Percentiles rank a stretch among this genome's conserved stretches.
These are phyloP conservation scores for Tuber calosporum DNA, from an alignment of 495 filamentous ascomycete species.

Conservation along the genomic window DNA sequence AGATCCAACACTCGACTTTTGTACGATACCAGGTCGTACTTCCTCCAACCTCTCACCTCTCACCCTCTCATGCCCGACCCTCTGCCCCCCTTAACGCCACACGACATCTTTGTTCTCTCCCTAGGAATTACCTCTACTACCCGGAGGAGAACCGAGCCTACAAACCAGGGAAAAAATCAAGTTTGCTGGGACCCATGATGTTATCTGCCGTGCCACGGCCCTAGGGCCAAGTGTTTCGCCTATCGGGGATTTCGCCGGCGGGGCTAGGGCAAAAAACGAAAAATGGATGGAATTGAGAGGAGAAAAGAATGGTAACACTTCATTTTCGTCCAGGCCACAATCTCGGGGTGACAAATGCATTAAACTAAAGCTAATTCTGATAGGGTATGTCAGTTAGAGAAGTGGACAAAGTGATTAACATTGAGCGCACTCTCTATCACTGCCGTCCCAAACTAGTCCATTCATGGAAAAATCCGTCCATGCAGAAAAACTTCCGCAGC, in stretches of 20 bases:
- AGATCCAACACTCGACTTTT: not conserved
- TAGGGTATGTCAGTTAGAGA: not conserved
- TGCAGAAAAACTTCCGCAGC: not conserved
- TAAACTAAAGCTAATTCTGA: not conserved
- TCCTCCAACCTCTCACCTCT: not conserved
- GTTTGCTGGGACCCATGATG: not conserved
- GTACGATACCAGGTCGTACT: not conserved
- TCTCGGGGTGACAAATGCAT: not conserved
- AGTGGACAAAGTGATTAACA: not conserved
- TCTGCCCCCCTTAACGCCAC: not conserved
- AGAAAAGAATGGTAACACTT: not conserved
- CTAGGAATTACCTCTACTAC: not conserved
- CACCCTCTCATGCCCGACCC: not conserved
- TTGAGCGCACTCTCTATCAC: not conserved
- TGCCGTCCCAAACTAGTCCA: too few species aligned
- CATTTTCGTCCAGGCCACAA: not conserved
- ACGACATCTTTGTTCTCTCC: not conserved
- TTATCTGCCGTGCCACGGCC: not conserved
- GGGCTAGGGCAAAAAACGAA: not conserved
- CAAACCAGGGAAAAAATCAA: not conserved
- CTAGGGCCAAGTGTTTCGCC: not conserved
- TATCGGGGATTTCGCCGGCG: not conserved
- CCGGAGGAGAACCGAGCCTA: not conserved
- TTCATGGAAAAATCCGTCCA: not conserved
- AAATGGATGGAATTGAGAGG: not conserved